Evolutionary conservation across 2,329 filamentous ascomycete species (phyloP), one percentile per base, ranked within the genome.

Genomic region (Parasarocladium wereldwijsianum): DNA sequence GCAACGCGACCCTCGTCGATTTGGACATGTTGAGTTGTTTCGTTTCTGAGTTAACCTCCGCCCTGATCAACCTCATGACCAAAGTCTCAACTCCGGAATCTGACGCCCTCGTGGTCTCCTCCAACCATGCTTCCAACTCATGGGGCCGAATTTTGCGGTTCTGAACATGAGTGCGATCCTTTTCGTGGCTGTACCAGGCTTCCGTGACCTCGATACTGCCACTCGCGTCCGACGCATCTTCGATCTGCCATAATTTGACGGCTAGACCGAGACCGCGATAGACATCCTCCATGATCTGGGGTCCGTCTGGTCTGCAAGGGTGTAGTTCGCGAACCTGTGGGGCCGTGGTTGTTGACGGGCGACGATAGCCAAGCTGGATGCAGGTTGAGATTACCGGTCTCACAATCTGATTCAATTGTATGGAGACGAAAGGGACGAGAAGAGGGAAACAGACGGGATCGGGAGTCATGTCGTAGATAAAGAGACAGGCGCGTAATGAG

Each of bases 21-120:
- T 44, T 22, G 7, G 42, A 42, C n/a, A 52, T 36, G 15, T 43
- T 42, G 26, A 52, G 38, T 0, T 31, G 26, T 17, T 39, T 39
- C 5, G 42, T 34, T 16, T 40, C 32, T 14, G 41, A 31, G 24
- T 44, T 32, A 24, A 46, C 39, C 10, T 35, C 32, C 4, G 44
- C 33, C 43, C 47, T 49, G 12, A 47, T 39, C 6, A 52, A 38
- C 4, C 50, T 47, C 15, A 47, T 29, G n/a, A 48, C 31, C n/a
- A 53, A 32, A 6, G 42, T 42, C 23, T 47, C 32, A 15, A 23
- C 24, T 3, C 31, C 31, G 8, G 25, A 26, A 11, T 20, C 25
- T 11, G 21, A 22, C 6, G 17, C 25, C 19, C 28, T 26, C 12
- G 23, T 27, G 7, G 17, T 24, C 24, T 28, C 20, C 12, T 15